Base-by-base conservation (phyloP, 2,329 filamentous ascomycete genomes). In the Mariannaea sp. region DNA sequence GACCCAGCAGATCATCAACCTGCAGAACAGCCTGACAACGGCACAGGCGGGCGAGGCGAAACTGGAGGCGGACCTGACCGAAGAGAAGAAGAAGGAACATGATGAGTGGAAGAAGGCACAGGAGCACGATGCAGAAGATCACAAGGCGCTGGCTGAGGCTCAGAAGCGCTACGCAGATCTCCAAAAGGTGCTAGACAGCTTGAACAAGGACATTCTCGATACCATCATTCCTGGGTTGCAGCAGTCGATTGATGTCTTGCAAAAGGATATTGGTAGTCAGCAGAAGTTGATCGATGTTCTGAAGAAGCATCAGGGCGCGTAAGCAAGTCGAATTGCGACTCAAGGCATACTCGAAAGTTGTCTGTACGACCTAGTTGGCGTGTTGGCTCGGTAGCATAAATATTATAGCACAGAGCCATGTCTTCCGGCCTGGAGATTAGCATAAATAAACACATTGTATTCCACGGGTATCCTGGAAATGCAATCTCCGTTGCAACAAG, bases 21-120 rank as follows among this genome's bases (percentile, higher is more conserved):
- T 49, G 6, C 17, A 49, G 36, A 41, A 42, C 14, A 32, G 4
- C 7, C 17, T 49, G 17, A 12, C 22, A n/a, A 42, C 13, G 5
- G 47, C 47, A 14, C 20, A 49, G 32, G 38, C 36, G 26, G 36
- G 17, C 5, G 47, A 49, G 29, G 26, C 14, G 17, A 49, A 49
- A 20, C 47, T 49, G 5, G n/a, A 17, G 2, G 26, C 38, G 17
- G 47, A 49, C 2, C 19, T 49, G 19, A 39, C 50, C 9, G 33
- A 8, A 20, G 46, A 52, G 30, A 47, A 58, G 29, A 49, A 40
- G 7, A 43, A 55, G 16, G 50, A 50, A 10, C 32, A 53, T 14
- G 30, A 48, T n/a, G 29, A 35, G n/a, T 43, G 40, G 43, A 50
- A 56, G n/a, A 49, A 48, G 5, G 27, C 26, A n/a, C 24, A 53